Conservation (phyloP, 2,329 filamentous ascomycete genomes). For the Monilinia fructigena region DNA sequence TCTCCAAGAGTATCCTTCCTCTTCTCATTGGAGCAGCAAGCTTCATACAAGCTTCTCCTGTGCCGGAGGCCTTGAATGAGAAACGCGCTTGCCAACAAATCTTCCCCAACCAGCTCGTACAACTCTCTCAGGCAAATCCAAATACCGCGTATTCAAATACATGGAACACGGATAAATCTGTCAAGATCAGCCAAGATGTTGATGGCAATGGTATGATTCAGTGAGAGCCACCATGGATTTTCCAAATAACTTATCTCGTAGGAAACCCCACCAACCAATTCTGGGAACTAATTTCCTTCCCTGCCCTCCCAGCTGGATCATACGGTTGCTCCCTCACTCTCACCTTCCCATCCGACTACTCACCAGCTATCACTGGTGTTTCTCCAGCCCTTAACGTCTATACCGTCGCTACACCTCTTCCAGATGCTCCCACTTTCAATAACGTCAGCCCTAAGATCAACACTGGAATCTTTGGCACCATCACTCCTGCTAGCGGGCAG, state of each 20-base stretch:
- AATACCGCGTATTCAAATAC: constrained; percentile 9
- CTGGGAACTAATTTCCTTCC: constrained; percentile 15
- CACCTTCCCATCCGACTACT: constrained; percentile 4
- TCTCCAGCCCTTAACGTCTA: constrained; percentile 23
- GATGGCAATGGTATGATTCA: constrained; percentile 5
- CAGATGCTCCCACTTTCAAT: constrained; percentile 19
- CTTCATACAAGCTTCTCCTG: constrained; percentile 15
- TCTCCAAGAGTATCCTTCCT: constrained; percentile 1
- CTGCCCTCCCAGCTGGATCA: background rate
- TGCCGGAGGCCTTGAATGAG: background rate
- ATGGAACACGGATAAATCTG: constrained; percentile 2
- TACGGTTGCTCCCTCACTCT: constrained; percentile 19
- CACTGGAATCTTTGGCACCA: constrained; percentile 19
- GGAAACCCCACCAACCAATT: background rate
- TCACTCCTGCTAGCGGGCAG: constrained; percentile 18
- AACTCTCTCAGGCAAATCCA: constrained; percentile 19
- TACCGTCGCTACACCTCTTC: constrained; percentile 15
- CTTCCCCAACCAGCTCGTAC: constrained; percentile 18
- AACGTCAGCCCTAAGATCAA: constrained; percentile 16
- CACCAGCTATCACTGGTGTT: background rate
- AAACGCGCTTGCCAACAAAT: constrained; percentile 9
- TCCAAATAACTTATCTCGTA: background rate
- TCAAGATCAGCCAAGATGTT: constrained; percentile 15
- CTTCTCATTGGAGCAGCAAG: constrained; percentile 3
- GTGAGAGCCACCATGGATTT: background rate